Base-by-base conservation (phyloP, 2,329 filamentous ascomycete genomes). In the Trematosphaeria pertusa region DNA sequence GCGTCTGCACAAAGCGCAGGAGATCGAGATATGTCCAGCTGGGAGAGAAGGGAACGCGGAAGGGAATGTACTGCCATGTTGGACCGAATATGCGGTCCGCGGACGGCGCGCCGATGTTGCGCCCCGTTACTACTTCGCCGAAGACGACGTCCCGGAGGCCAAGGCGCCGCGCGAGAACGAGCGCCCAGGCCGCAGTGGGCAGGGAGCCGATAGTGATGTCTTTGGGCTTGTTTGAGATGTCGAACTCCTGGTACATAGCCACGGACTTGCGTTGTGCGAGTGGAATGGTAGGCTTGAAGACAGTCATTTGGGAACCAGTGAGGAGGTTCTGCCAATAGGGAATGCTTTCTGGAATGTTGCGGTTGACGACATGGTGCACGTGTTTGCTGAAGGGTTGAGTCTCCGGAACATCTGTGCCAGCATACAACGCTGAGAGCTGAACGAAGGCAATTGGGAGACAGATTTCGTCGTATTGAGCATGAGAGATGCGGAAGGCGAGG, bases 391-490 rank as follows among this genome's bases (percentile, higher is more conserved):
- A 81, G 0, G 77, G 75, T 3, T 73, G 35, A n/a, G 65, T 49
- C 48, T 58, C 46, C 0, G 62, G 43, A 4, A 73, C 43, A 0
- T 52, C 24, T 5, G 50, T 50, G 6, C 72, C 75, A 32, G 74
- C 62, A 38, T 81, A 85, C 5, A 86, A 73, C 0, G 77, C 75
- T 3, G 80, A 81, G 31, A 88, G 78, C 59, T 87, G 83, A 14
- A 76, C 76, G 46, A 87, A 78, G 15, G 87, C 77, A n/a, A 78
- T 72, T 0, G 84, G 81, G 7, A 88, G 76, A 54, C 82, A 87
- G 17, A 88, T 84, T 52, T 86, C 86, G 54, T 88, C 86, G 61
- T 87, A 88, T 56, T 88, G 85, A 0, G 85, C 82, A 64, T 88
- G 86, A 0, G 85, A 87, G 44, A 88, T 79, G 45, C 85, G 81